Conservation (phyloP, 345 rosid genomes). For the thale cress (Arabidopsis thaliana) region DNA sequence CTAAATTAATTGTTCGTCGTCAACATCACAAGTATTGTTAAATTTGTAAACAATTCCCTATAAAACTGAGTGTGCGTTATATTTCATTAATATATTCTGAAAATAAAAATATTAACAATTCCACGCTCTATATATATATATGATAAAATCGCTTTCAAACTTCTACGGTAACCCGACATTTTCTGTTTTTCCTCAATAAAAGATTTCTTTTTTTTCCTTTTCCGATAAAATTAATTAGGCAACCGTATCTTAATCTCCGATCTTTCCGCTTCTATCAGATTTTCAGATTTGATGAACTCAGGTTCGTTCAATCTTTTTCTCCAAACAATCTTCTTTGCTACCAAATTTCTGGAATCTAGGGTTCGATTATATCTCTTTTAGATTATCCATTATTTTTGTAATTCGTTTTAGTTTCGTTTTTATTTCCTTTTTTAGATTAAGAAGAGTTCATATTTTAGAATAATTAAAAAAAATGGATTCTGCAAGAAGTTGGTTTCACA, state of each 20-base stretch:
- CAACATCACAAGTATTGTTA: slow-evolving; percentile 13
- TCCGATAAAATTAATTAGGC: background rate
- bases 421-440: background rate
- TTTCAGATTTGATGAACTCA: slow-evolving; percentile 27
- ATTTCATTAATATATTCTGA: background rate
- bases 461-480: slow-evolving; percentile 55
- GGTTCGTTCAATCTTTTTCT: slow-evolving; percentile 18
- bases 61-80: background rate
- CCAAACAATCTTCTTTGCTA: background rate
- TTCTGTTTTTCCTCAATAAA: background rate
- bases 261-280: slow-evolving; percentile 24
- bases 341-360: slow-evolving; percentile 8
- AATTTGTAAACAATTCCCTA: slow-evolving; percentile 19
- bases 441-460: background rate
- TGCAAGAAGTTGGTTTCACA: slow-evolving; percentile 72
- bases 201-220: background rate
- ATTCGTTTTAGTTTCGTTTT: slow-evolving; percentile 6
- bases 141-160: slow-evolving; percentile 39
- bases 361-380: background rate
- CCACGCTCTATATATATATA: background rate
- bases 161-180: slow-evolving; percentile 36
- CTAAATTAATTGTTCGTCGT: slow-evolving; percentile 21
- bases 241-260: slow-evolving; percentile 31
- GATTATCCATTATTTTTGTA: background rate
- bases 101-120: background rate